Evolutionary conservation across 257 asterid species (phyloP).

Genomic region (Solanum ahanhuiri): DNA sequence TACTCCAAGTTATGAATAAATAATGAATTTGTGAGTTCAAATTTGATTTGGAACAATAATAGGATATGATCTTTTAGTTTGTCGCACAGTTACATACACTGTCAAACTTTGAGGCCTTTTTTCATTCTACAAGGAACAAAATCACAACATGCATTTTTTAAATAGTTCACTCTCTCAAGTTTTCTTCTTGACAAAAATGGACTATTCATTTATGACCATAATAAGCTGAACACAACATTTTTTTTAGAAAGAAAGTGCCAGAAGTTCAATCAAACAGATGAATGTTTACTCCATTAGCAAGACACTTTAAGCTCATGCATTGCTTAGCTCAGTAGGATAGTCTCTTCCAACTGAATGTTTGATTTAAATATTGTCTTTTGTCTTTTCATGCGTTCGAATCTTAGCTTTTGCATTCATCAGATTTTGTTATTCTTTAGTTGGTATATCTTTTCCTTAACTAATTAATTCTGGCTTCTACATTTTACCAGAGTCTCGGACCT

Average conservation of each 20-base stretch:
- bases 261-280: neutral
- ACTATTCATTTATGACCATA: neutral
- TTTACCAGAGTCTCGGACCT: neutral
- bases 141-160: neutral
- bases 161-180: neutral
- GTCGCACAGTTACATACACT: neutral
- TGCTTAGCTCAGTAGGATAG: neutral
- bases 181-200: neutral
- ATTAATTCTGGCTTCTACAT: neutral
- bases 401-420: neutral
- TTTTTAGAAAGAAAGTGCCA: neutral
- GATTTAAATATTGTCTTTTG: neutral
- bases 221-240: neutral
- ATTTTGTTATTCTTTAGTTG: neutral
- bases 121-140: neutral
- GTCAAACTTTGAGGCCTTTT: neutral
- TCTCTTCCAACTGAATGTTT: neutral
- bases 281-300: neutral
- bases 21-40: neutral
- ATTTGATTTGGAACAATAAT: neutral
- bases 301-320: neutral
- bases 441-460: neutral
- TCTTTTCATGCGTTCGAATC: neutral
- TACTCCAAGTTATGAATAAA: neutral
- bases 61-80: neutral